Evolutionary conservation across 2,329 filamentous ascomycete genomes (phyloP).

Genomic region (Daldinia eschscholtzii): DNA sequence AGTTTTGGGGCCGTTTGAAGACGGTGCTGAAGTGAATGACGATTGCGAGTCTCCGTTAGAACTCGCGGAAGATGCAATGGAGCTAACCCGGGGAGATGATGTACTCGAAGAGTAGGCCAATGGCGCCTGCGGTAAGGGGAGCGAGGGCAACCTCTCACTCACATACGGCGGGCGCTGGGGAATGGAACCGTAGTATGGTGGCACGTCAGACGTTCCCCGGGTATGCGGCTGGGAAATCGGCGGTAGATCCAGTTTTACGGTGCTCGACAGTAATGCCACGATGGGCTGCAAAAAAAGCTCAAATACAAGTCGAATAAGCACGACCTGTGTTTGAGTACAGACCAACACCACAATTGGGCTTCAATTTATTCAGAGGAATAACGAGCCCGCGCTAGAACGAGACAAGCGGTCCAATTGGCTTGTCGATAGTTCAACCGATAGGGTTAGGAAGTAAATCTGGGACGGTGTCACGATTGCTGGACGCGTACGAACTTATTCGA

Average conservation of each 20-base stretch:
- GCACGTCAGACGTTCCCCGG: constrained; percentile 79
- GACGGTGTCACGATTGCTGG: constrained; percentile 23
- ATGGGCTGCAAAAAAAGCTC: constrained; percentile 37
- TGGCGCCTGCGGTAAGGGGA: constrained; percentile 76
- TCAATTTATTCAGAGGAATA: constrained; percentile 20
- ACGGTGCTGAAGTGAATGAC: constrained; percentile 66
- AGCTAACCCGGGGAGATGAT: constrained; percentile 81
- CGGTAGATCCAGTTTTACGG: constrained; percentile 95
- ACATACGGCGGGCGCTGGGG: constrained; percentile 74
- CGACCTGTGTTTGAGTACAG: constrained; percentile 35
- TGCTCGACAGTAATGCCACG: constrained; percentile 60
- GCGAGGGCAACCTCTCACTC: constrained; percentile 78
- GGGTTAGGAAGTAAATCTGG: constrained; percentile 16
- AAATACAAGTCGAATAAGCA: constrained; percentile 37
- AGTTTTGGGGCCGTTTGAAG: constrained; percentile 77
- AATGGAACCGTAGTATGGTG: constrained; percentile 76
- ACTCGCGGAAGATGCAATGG: constrained; percentile 72
- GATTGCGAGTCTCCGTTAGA: constrained; percentile 67
- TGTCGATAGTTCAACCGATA: constrained; percentile 25
- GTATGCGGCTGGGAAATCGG: constrained; percentile 86
- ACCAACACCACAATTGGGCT: constrained; percentile 33
- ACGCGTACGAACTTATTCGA: constrained; percentile 38
- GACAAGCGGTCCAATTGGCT: constrained; percentile 36
- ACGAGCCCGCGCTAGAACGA: constrained; percentile 13
- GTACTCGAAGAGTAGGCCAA: constrained; percentile 78